phyloP scores from a whole-genome alignment of 192 early-diverging fungal genomes.

The Radiomyces spectabilis region DNA sequence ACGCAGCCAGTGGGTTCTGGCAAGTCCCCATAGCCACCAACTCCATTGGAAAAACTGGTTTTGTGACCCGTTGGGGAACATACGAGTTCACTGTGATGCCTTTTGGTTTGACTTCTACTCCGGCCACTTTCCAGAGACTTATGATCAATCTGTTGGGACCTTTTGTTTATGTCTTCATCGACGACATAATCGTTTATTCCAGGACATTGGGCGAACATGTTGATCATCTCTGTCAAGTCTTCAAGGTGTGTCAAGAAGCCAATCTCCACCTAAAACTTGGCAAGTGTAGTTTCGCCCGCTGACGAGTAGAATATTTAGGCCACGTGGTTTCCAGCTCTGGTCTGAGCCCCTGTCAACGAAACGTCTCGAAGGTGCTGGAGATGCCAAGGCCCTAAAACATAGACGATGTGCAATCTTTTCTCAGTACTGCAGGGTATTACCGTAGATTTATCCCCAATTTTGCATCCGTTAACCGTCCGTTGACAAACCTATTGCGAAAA shows the following conservation, averaged over 20 bases:
- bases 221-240: slow-evolving; percentile 5
- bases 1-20: slow-evolving; percentile 32
- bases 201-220: slow-evolving; percentile 22
- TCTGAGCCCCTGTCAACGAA: slow-evolving; percentile 9
- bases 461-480: slow-evolving; percentile 4
- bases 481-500: background rate
- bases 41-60: slow-evolving; percentile 30
- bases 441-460: slow-evolving; percentile 13
- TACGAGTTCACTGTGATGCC: slow-evolving; percentile 15
- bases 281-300: background rate
- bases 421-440: slow-evolving; percentile 20
- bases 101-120: slow-evolving; percentile 22
- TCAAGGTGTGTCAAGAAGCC: slow-evolving; percentile 5
- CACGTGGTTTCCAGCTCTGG: slow-evolving; percentile 18
- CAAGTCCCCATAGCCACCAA: slow-evolving; percentile 24
- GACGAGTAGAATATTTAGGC: slow-evolving; percentile 17
- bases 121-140: slow-evolving; percentile 9
- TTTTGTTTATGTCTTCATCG: slow-evolving; percentile 29
- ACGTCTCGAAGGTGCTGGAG: slow-evolving; percentile 9
- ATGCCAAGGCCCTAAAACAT: slow-evolving; percentile 10
- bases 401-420: slow-evolving; percentile 6
- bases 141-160: slow-evolving; percentile 1
- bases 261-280: background rate
- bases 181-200: slow-evolving; percentile 34
- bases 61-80: slow-evolving; percentile 8